A percentile compares a stretch with the other conserved stretches of the same genome.
These are phyloP conservation scores for Suhomyces vadensis DNA, from an alignment of 805 yeast genomes.

Conservation along the genomic window DNA sequence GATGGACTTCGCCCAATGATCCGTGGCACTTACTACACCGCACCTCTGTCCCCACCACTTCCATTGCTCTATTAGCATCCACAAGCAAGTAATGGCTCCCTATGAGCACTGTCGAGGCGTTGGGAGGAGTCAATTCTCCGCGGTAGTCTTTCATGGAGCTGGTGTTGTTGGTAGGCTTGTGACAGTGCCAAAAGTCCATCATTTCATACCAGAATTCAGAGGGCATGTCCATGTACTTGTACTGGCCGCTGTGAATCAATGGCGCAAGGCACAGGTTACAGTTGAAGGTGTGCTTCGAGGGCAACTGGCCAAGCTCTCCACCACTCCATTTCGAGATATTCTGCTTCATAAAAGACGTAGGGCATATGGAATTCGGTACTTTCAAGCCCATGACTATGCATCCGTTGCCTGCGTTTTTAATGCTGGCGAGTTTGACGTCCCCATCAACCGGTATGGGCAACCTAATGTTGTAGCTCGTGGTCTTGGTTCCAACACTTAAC, in stretches of 20 bases:
- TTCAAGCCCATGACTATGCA: constrained; percentile 2
- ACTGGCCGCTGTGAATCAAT: constrained; percentile 31
- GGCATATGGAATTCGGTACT: background rate
- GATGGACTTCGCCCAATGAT: constrained; percentile 41
- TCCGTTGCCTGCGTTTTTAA: background rate
- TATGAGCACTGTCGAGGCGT: constrained; percentile 42
- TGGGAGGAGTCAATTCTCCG: constrained; percentile 46
- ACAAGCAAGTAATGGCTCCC: constrained; percentile 59
- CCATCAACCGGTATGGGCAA: background rate
- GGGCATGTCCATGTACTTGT: constrained; percentile 66
- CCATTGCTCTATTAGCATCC: constrained; percentile 19
- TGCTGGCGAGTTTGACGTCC: background rate
- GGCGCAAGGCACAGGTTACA: constrained; percentile 33
- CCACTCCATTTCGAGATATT: constrained; percentile 36
- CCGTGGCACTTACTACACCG: constrained; percentile 40
- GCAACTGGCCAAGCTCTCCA: background rate
- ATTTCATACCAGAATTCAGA: constrained; percentile 91
- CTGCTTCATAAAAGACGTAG: constrained; percentile 7
- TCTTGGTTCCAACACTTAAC: background rate
- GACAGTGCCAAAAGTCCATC: constrained; percentile 99
- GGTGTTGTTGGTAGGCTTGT: constrained; percentile 55
- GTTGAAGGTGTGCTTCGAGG: background rate
- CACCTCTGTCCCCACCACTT: constrained; percentile 12
- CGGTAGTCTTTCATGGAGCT: constrained; percentile 30
- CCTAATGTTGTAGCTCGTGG: background rate